Base-by-base conservation (phyloP, 2,329 filamentous ascomycete genomes). In the Fusarium tricinctum region DNA sequence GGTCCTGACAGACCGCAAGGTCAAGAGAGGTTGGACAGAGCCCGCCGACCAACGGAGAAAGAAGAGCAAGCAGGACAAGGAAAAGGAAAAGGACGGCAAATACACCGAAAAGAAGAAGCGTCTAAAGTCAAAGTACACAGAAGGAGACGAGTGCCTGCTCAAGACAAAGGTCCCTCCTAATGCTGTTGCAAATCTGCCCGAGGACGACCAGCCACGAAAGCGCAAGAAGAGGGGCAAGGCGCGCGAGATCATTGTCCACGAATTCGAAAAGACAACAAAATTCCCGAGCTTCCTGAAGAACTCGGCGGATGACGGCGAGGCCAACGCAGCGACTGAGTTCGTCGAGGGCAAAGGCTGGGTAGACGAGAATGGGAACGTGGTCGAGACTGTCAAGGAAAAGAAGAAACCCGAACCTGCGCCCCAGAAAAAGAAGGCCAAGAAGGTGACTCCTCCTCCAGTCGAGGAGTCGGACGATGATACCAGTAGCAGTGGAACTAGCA, bases 21-120 rank as follows among this genome's bases (percentile, higher is more conserved):
- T 97, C 63, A 97, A 96, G 83, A 86, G 94, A 63, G 94, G 94
- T 7, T 97, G 94, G 94, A 95, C 92, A 1, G 92, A 94, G 64
- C 85, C 90, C 2, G 81, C 84, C 22, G 81, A 83, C 20, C 80
- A 83, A 60, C 79, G 81, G 71, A 81, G 77, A 72, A 83, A 82
- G 70, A 81, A 80, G 74, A 85, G 82, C 70, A 82, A 78, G 40
- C 86, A 83, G 73, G 80, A 80, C 26, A 81, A 82, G 65, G 79
- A 81, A 58, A 76, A 78, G 30, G 75, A 81, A 60, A 80, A 80
- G 74, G 79, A 85, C 43, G 82, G 84, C 60, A 84, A 83, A 54
- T 84, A 84, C 53, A 85, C 88, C 51, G 84, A 86, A 58, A 85
- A 89, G 70, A 82, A 84, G 71, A 88, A 86, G 76, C 83, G 84